These are phyloP conservation scores for Zymoseptoria passerinii DNA, from an alignment of 2,329 filamentous ascomycete genomes.

Conservation along the genomic window DNA sequence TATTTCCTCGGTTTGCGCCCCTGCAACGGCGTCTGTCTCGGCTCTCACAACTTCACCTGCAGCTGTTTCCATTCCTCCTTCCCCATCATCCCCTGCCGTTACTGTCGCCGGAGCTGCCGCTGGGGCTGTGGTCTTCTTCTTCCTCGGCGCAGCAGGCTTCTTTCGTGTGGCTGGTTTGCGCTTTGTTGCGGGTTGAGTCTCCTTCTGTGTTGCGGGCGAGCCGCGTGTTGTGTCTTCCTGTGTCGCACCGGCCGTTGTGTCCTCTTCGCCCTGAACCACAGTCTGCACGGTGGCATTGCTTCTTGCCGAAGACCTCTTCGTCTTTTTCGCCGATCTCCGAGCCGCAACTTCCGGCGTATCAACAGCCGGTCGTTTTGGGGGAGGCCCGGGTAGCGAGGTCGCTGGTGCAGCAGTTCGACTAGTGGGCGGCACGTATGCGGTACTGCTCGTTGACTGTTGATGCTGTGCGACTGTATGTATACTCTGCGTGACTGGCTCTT, in stretches of 20 bases:
- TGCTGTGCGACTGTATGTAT: neutral
- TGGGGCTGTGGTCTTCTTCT: constrained; percentile 16
- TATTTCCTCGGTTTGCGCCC: neutral
- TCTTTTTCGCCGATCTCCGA: constrained; percentile 14
- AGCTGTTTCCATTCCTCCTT: neutral
- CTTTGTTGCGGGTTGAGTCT: constrained; percentile 2
- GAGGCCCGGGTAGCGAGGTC: neutral
- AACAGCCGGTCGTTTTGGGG: constrained; percentile 7
- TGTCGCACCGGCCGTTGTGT: constrained; percentile 1
- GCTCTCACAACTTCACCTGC: neutral
- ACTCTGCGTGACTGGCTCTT: neutral
- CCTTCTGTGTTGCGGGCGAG: constrained; percentile 1
- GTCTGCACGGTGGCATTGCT: constrained; percentile 18
- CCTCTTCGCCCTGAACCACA: constrained; percentile 10
- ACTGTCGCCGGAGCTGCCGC: constrained; percentile 12
- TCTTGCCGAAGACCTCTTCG: constrained; percentile 15
- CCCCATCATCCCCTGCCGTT: constrained; percentile 5
- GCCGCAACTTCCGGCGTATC: constrained; percentile 1
- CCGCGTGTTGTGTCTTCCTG: neutral
- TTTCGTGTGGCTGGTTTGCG: constrained; percentile 4
- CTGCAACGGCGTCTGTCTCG: neutral
- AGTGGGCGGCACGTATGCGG: neutral
- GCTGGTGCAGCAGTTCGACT: neutral
- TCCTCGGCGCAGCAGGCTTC: constrained; percentile 10
- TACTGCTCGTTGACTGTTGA: neutral